Percentiles rank a stretch among this genome's conserved stretches.
Conservation (phyloP, 2,329 filamentous ascomycete species). For the Trichoderma sp. region DNA sequence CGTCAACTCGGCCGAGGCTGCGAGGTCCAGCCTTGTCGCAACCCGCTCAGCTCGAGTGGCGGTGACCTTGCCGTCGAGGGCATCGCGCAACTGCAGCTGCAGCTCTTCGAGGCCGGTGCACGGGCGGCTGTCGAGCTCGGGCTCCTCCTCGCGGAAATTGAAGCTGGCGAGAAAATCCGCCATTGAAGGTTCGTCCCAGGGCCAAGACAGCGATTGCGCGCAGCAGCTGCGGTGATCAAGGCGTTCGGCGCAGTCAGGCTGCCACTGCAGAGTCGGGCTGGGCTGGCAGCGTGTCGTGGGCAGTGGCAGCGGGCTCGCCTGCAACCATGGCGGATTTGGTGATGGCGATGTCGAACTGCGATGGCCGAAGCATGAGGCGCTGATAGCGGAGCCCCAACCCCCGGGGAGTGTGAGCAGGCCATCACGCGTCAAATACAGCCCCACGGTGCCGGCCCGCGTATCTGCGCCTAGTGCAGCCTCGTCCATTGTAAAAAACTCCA, state of each 20-base stretch:
- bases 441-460: neutral
- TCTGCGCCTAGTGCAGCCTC: neutral
- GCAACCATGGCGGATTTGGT: constrained; percentile 8
- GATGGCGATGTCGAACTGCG: neutral
- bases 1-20: constrained; percentile 47
- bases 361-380: neutral
- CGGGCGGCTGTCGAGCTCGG: constrained; percentile 27
- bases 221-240: constrained; percentile 28
- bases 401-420: constrained; percentile 20
- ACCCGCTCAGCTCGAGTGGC: constrained; percentile 54
- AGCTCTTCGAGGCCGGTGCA: constrained; percentile 49
- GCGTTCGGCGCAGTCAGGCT: constrained; percentile 27
- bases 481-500: neutral
- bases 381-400: constrained; percentile 1
- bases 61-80: constrained; percentile 47
- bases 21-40: constrained; percentile 50
- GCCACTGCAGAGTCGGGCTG: constrained; percentile 27
- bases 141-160: constrained; percentile 31
- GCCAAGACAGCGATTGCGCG: constrained; percentile 18
- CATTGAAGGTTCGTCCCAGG: constrained; percentile 33
- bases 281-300: neutral
- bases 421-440: constrained; percentile 13
- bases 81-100: constrained; percentile 45
- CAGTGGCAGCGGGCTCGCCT: constrained; percentile 15
- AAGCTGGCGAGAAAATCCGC: constrained; percentile 44